These are phyloP conservation scores for Aegilops speltoides DNA, from an alignment of 176 grass and related monocot species.

Conservation along the genomic window DNA sequence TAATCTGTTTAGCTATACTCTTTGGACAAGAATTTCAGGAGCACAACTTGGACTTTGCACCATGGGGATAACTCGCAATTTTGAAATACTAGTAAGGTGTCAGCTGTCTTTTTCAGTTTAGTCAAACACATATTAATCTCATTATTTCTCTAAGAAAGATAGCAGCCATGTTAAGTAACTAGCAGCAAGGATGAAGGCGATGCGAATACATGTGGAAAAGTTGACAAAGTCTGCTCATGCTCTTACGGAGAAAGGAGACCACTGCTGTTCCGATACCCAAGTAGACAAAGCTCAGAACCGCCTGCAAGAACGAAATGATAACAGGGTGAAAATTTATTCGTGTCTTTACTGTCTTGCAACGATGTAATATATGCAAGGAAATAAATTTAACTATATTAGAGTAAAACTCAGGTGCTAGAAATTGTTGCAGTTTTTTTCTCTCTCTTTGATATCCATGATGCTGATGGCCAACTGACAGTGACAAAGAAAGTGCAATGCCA, in stretches of 20 bases:
- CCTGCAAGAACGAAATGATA: constrained; percentile 34
- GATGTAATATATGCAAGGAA: background rate
- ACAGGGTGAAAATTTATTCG: background rate
- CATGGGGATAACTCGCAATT: background rate
- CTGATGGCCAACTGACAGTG: background rate
- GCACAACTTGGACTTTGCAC: background rate
- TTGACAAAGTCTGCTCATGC: constrained; percentile 2
- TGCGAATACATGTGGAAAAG: background rate
- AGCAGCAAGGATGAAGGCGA: background rate
- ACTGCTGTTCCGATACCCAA: constrained; percentile 45
- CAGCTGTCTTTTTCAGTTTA: background rate
- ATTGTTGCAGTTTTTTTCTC: background rate
- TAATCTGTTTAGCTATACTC: background rate
- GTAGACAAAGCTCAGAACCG: constrained; percentile 55
- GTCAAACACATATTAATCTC: background rate
- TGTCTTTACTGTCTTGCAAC: background rate
- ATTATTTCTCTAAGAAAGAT: background rate
- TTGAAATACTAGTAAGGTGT: background rate
- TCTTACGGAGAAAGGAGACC: constrained; percentile 61
- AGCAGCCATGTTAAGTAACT: background rate
- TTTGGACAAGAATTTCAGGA: background rate
- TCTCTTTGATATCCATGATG: background rate
- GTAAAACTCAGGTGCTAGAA: no score
- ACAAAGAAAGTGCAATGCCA: background rate
- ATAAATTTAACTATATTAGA: background rate